Conservation (phyloP, 2,329 filamentous ascomycete genomes). For the Fusarium tupiense region DNA sequence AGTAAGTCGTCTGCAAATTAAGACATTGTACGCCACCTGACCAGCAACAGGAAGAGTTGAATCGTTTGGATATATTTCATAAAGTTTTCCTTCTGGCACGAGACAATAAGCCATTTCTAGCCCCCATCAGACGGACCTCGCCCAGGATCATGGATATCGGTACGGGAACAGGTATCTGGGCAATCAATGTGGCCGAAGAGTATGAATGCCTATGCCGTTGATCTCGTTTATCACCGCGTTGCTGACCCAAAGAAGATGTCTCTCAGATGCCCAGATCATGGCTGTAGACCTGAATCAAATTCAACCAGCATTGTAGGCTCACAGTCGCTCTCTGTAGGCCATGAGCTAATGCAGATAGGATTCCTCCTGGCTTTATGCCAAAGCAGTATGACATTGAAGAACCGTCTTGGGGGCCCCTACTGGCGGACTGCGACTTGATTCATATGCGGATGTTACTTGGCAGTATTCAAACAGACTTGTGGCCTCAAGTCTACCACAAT, state of each 20-base stretch:
- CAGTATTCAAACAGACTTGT: constrained; percentile 73
- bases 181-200: constrained; percentile 81
- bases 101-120: constrained; percentile 49
- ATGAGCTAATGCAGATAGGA: constrained; percentile 59
- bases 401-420: constrained; percentile 64
- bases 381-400: constrained; percentile 81
- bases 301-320: constrained; percentile 51
- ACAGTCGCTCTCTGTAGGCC: not conserved
- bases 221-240: not conserved
- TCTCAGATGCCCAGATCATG: constrained; percentile 46
- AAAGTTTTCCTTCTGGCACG: constrained; percentile 77
- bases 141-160: constrained; percentile 72
- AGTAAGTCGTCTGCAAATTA: constrained; percentile 54
- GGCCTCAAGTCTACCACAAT: constrained; percentile 78
- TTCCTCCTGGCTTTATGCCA: constrained; percentile 66
- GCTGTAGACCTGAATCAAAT: constrained; percentile 54
- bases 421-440: constrained; percentile 77
- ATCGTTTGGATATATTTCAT: constrained; percentile 84
- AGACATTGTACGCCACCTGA: constrained; percentile 19
- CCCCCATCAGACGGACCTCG: constrained; percentile 25
- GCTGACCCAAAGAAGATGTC: constrained; percentile 29
- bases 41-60: constrained; percentile 70
- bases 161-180: constrained; percentile 92
- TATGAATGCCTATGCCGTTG: constrained; percentile 59
- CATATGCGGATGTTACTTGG: constrained; percentile 84